Evolutionary conservation across 2,329 filamentous ascomycete genomes (phyloP).

Genomic region (Aplosporella prunicola): DNA sequence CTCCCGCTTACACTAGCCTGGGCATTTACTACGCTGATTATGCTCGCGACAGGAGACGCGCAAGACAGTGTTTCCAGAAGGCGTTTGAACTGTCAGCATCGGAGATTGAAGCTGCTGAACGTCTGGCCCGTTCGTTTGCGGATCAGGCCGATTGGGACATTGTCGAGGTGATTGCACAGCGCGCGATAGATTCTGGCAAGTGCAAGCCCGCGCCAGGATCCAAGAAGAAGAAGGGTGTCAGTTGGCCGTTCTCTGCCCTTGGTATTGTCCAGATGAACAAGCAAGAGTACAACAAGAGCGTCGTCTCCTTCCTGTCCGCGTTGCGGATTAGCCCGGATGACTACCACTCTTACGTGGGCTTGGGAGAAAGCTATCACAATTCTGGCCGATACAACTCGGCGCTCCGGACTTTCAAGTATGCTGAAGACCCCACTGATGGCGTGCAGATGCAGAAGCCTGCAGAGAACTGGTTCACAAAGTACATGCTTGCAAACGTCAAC

Average conservation of each 20-base stretch:
- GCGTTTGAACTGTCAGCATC: conserved; percentile 85
- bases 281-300: conserved; percentile 79
- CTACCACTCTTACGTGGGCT: conserved; percentile 91
- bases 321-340: conserved; percentile 74
- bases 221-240: conserved; percentile 86
- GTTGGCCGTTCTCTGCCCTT: conserved; percentile 90
- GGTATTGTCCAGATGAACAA: conserved; percentile 93
- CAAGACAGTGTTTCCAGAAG: conserved; percentile 90
- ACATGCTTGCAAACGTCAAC: conserved; percentile 93
- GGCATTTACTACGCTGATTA: conserved; percentile 90
- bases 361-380: conserved; percentile 95
- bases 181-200: conserved; percentile 90
- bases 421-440: conserved; percentile 61
- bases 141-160: conserved; percentile 92
- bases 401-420: conserved; percentile 79
- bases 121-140: conserved; percentile 76
- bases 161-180: conserved; percentile 82
- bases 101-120: conserved; percentile 78
- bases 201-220: conserved; percentile 84
- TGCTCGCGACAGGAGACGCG: conserved; percentile 73
- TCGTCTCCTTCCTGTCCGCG: conserved; percentile 85
- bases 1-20: conserved; percentile 82
- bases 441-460: conserved; percentile 46
- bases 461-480: conserved; percentile 89
- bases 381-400: conserved; percentile 92